phyloP scores from a whole-genome alignment of 495 filamentous ascomycete genomes.

The Penicillium egyptiacum region DNA sequence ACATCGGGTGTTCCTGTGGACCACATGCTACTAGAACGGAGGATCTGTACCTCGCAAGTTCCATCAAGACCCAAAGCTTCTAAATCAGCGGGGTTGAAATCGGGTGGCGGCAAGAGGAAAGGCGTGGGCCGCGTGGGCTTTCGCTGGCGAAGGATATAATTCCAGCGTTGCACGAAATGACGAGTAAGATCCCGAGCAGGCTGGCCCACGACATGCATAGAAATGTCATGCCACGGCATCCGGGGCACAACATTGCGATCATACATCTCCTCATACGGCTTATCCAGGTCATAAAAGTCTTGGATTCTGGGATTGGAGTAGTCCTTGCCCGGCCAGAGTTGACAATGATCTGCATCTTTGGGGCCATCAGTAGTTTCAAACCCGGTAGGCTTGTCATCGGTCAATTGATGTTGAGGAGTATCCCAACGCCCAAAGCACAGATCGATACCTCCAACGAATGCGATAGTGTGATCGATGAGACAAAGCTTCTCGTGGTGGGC shows the following conservation, averaged over 20 bases:
- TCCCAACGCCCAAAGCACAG: slow-evolving; percentile 98
- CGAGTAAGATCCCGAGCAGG: slow-evolving; percentile 91
- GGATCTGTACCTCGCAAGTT: slow-evolving; percentile 93
- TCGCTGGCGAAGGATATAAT: slow-evolving; percentile 90
- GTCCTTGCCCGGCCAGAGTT: slow-evolving; percentile 97
- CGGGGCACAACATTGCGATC: slow-evolving; percentile 80
- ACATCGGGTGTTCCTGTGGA: slow-evolving; percentile 81
- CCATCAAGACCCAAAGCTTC: slow-evolving; percentile 85
- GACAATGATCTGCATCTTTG: slow-evolving; percentile 90
- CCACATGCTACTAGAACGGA: slow-evolving; percentile 88
- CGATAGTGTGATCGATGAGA: slow-evolving; percentile 92
- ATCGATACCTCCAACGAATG: slow-evolving; percentile 95
- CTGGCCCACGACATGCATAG: slow-evolving; percentile 97
- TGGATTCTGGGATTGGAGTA: slow-evolving; percentile 95
- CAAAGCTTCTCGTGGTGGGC: slow-evolving; percentile 98
- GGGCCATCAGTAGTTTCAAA: slow-evolving; percentile 76
- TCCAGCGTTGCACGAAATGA: slow-evolving; percentile 99
- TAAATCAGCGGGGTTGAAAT: slow-evolving; percentile 81
- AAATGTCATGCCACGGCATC: slow-evolving; percentile 99
- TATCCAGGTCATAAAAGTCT: slow-evolving; percentile 91
- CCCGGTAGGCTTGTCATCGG: slow-evolving; percentile 92
- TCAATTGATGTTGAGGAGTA: slow-evolving; percentile 84
- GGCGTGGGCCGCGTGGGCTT: slow-evolving; percentile 94
- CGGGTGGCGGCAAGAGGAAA: slow-evolving; percentile 88
- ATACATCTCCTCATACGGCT: slow-evolving; percentile 99